Evolutionary conservation across 148 eudicot species (phyloP), one percentile per base, ranked within the genome.

Genomic region (Heliosperma pusillum): DNA sequence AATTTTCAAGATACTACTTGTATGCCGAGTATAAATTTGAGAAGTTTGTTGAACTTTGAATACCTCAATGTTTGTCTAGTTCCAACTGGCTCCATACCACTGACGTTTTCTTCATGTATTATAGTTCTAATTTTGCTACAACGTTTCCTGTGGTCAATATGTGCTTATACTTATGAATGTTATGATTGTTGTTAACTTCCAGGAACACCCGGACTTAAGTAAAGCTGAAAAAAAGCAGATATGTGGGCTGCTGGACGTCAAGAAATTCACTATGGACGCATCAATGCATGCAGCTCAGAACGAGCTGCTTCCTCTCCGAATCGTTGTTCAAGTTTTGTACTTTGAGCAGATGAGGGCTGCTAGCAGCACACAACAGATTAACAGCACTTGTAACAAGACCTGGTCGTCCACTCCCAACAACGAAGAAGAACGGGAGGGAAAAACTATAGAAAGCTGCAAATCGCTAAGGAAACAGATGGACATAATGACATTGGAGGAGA

Each of bases 201-300:
- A 91, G 97, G 91, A 83, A 72, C 96, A 90, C 65, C 86, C 85
- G 16, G 76, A 55, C 69, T 76, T 90, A 79, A 79, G 83, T 9
- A 92, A 92, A 85, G 58, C 86, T 0, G 96, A 92, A 9, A 88
- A 75, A 74, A 92, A 89, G 80, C 87, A 80, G 69, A 58, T 92
- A 30, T 90, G 97, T 47, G 88, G 91, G 76, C 79, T 89, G 55
- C 86, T 92, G 87, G 90, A 90, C 74, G 91, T 90, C 9, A 92
- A 87, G 81, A 90, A 85, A 68, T 71, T 92, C 76, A 80, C 96
- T 2, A 72, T 77, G 69, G 88, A 90, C 10, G 94, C 90, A 12
- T 85, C 91, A 21, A 76, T 82, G 82, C 97, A 89, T 52, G 97
- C 96, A 58, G 97, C 96, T 64, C 97, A 92, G 71, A 92, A 92